phyloP scores from a whole-genome alignment of 2,329 filamentous ascomycete species.

The Bipolaris sorokiniana region DNA sequence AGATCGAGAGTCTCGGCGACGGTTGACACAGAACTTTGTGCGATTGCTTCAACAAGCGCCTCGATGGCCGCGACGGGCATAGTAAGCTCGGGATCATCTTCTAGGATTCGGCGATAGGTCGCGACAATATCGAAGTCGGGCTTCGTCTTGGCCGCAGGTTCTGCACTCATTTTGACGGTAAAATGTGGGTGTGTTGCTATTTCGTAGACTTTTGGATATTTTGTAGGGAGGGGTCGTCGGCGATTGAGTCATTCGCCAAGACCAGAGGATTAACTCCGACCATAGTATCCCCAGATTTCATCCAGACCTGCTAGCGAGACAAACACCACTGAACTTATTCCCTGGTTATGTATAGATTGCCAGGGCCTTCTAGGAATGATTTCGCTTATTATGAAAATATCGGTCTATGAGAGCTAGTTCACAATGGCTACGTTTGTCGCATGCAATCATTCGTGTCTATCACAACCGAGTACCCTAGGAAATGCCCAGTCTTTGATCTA shows the following conservation, averaged over 20 bases:
- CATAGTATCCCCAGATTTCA: neutral
- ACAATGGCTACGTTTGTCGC: neutral
- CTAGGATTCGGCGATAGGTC: slow-evolving; percentile 68
- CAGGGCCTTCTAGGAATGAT: no score
- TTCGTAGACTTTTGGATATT: slow-evolving; percentile 15
- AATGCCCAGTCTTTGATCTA: neutral
- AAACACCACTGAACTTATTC: no score
- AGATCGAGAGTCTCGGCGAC: slow-evolving; percentile 93
- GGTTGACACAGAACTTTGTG: slow-evolving; percentile 78
- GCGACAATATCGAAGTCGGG: slow-evolving; percentile 63
- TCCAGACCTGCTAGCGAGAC: neutral
- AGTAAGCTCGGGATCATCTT: slow-evolving; percentile 80
- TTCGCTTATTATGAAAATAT: neutral
- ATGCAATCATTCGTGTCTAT: neutral
- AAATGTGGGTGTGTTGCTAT: slow-evolving; percentile 1
- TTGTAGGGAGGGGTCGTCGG: slow-evolving; percentile 27
- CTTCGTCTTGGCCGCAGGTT: slow-evolving; percentile 23
- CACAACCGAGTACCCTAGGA: neutral
- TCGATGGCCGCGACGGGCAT: slow-evolving; percentile 97
- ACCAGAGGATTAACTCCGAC: neutral
- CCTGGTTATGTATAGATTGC: no score
- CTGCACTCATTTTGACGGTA: slow-evolving; percentile 33
- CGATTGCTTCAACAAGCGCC: slow-evolving; percentile 84
- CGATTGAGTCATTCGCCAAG: slow-evolving; percentile 23
- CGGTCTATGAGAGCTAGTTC: neutral